Conservation (phyloP, 2,329 filamentous ascomycete species). For the Dendryphion nanum region DNA sequence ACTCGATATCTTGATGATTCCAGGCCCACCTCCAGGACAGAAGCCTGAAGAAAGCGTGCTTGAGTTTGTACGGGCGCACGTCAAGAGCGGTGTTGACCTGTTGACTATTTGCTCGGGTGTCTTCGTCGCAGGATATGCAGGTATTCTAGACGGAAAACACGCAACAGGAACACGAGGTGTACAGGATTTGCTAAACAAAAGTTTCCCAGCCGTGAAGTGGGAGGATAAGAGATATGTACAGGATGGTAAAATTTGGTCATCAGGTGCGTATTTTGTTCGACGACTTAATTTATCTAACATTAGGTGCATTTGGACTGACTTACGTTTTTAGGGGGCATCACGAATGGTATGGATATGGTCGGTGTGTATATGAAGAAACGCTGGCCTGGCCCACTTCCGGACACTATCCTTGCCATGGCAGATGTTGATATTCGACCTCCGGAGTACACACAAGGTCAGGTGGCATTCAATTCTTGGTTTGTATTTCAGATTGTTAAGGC, state of each 20-base stretch:
- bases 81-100: conserved; percentile 16
- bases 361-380: conserved; percentile 14
- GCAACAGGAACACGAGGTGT: conserved; percentile 14
- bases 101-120: conserved; percentile 17
- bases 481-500: not conserved
- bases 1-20: conserved; percentile 38
- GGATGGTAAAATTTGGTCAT: conserved; percentile 17
- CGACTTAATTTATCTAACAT: not conserved
- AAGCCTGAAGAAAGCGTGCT: conserved; percentile 24
- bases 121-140: conserved; percentile 14
- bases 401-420: conserved; percentile 33
- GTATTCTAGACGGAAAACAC: conserved; percentile 16
- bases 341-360: conserved; percentile 20
- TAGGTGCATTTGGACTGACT: not conserved
- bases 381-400: conserved; percentile 25
- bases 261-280: conserved; percentile 11
- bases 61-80: conserved; percentile 34
- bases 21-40: conserved; percentile 35
- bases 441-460: conserved; percentile 15
- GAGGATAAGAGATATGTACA: conserved; percentile 12
- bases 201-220: conserved; percentile 15
- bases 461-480: not conserved
- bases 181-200: conserved; percentile 7
- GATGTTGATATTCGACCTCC: conserved; percentile 27
- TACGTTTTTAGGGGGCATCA: conserved; percentile 14